These are phyloP conservation scores for Epichloe coenophiala DNA, from an alignment of 2,329 filamentous ascomycete genomes.

Conservation along the genomic window DNA sequence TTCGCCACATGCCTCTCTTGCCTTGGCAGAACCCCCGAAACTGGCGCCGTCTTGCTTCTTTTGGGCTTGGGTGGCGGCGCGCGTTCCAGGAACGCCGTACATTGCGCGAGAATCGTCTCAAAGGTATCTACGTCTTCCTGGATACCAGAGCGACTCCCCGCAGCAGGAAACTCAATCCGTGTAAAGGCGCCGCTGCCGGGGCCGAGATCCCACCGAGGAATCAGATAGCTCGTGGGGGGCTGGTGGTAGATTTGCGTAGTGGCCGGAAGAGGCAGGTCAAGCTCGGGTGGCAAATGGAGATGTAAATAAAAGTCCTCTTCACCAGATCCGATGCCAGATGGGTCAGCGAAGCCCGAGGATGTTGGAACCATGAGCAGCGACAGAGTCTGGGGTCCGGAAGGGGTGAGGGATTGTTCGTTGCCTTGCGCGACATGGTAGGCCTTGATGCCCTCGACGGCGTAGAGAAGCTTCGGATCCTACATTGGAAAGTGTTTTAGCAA, in stretches of 20 bases:
- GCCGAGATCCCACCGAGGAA: constrained; percentile 88
- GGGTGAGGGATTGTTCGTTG: constrained; percentile 68
- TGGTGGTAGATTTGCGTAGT: constrained; percentile 97
- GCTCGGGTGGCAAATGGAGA: constrained; percentile 83
- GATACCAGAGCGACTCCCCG: constrained; percentile 57
- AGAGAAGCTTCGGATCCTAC: constrained; percentile 50
- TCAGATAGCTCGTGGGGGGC: constrained; percentile 87
- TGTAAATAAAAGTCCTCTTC: constrained; percentile 96
- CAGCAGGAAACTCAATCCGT: constrained; percentile 72
- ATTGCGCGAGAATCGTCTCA: constrained; percentile 95
- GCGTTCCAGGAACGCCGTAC: constrained; percentile 86
- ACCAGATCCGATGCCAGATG: constrained; percentile 37
- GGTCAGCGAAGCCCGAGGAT: constrained; percentile 53
- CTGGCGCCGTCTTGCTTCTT: constrained; percentile 15
- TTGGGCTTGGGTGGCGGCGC: constrained; percentile 45
- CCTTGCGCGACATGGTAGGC: constrained; percentile 88
- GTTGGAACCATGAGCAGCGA: constrained; percentile 95
- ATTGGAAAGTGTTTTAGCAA: not conserved
- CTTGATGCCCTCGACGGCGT: constrained; percentile 69
- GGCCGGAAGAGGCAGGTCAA: constrained; percentile 84
- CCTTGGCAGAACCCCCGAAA: constrained; percentile 20
- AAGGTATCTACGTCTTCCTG: constrained; percentile 95
- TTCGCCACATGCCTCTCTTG: constrained; percentile 27
- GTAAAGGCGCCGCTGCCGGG: constrained; percentile 84
- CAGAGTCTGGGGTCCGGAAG: constrained; percentile 76